Evolutionary conservation across 1,139 yeast species (phyloP).

Genomic region (Candida mesenterica): DNA sequence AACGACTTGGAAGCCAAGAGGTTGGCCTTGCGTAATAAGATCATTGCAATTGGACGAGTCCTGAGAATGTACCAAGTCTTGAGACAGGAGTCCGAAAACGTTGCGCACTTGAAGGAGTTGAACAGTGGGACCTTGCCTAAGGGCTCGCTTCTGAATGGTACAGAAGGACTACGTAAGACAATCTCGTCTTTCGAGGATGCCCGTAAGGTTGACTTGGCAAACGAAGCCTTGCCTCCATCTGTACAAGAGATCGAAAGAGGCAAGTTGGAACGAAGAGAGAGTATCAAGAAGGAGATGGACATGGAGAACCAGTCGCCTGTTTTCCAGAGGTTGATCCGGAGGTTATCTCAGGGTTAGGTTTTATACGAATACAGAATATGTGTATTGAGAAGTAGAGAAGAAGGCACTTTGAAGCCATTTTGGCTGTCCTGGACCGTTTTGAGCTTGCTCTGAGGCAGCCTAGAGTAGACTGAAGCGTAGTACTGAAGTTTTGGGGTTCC

Average conservation of each 20-base stretch:
- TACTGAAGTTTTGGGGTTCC: too few relatives aligned
- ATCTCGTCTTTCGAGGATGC: conserved; percentile 83
- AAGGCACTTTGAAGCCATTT: too few relatives aligned
- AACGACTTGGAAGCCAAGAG: conserved; percentile 42
- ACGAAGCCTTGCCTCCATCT: conserved; percentile 90
- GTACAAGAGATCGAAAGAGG: conserved; percentile 51
- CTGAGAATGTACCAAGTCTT: conserved; percentile 90
- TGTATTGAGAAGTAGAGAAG: too few relatives aligned
- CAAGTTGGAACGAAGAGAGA: conserved; percentile 45
- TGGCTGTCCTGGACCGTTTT: too few relatives aligned
- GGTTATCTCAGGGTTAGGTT: conserved; percentile 29
- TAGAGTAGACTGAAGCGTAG: too few relatives aligned
- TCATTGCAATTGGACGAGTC: conserved; percentile 90
- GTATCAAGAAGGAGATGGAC: conserved; percentile 43
- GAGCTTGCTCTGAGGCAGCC: too few relatives aligned
- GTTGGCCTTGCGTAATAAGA: conserved; percentile 78
- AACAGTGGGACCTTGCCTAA: conserved; percentile 72
- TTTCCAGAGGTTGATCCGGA: conserved; percentile 42
- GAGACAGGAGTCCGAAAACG: conserved; percentile 87
- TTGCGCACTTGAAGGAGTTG: conserved; percentile 71
- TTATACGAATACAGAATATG: too few relatives aligned
- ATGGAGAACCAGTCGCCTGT: conserved; percentile 37
- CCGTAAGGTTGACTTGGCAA: conserved; percentile 70
- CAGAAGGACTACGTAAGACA: conserved; percentile 73
- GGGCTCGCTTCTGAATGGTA: conserved; percentile 82